Percentiles rank a stretch among this genome's conserved stretches.
Conservation (phyloP, 1,139 yeast genomes). For the Diutina sp. region DNA sequence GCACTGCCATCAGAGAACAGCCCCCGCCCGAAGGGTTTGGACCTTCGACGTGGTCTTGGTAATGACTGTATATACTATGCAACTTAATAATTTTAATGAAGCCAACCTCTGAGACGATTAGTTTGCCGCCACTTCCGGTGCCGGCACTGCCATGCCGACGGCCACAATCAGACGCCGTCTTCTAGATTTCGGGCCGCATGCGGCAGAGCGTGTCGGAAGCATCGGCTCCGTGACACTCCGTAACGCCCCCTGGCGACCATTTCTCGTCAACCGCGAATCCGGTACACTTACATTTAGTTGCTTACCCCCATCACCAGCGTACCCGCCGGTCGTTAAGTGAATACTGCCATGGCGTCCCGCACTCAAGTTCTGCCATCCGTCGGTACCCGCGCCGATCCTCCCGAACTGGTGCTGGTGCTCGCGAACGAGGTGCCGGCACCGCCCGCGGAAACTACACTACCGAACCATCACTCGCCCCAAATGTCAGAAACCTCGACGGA, state of each 20-base stretch:
- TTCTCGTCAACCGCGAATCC: neutral
- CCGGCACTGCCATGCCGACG: neutral
- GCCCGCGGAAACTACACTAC: neutral
- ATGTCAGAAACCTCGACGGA: neutral
- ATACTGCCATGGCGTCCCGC: neutral
- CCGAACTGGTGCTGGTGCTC: neutral
- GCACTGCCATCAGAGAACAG: constrained; percentile 5
- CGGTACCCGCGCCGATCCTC: neutral
- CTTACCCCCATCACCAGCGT: neutral
- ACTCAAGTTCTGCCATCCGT: neutral
- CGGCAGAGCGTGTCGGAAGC: neutral
- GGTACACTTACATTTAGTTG: neutral
- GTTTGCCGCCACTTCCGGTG: neutral
- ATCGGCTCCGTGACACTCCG: neutral
- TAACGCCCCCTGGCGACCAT: neutral
- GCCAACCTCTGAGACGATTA: neutral
- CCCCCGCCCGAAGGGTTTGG: constrained; percentile 9
- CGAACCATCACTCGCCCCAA: neutral
- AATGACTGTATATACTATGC: neutral
- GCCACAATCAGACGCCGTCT: neutral
- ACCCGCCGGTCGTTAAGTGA: neutral
- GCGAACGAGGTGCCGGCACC: neutral
- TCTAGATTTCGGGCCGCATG: neutral
- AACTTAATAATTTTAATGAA: neutral
- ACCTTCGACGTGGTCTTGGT: constrained; percentile 12